Evolutionary conservation across 2,329 filamentous ascomycete species (phyloP).

Genomic region (Clathrospora elynae): DNA sequence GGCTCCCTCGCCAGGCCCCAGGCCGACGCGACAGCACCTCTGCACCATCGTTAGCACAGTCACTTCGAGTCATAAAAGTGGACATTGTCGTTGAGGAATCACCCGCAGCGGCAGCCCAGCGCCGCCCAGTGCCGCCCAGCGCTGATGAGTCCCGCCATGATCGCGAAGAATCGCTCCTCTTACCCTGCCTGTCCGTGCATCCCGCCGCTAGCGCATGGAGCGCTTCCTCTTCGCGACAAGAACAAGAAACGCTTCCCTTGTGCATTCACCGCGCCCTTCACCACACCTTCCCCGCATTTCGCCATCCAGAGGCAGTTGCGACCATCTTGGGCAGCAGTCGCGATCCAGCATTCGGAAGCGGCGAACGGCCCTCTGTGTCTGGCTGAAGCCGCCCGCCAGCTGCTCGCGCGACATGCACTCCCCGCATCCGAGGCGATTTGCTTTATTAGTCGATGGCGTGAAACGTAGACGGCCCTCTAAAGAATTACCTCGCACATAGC

Average conservation of each 20-base stretch:
- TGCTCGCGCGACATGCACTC: constrained; percentile 23
- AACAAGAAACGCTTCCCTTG: no score
- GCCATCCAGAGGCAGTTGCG: no score
- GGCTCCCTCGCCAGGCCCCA: neutral
- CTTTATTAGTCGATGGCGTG: constrained; percentile 13
- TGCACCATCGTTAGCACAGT: constrained; percentile 1
- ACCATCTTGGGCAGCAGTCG: no score
- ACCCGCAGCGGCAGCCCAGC: constrained; percentile 4
- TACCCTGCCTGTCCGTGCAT: constrained; percentile 6
- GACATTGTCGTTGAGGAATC: neutral
- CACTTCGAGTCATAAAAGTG: neutral
- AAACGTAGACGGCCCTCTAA: neutral
- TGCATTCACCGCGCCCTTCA: neutral
- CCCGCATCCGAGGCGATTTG: constrained; percentile 18
- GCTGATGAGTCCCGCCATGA: neutral
- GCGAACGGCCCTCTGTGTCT: constrained; percentile 1
- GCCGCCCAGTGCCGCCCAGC: constrained; percentile 4
- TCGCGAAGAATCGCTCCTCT: constrained; percentile 6
- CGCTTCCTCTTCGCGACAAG: no score
- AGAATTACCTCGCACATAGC: no score
- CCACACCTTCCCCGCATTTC: constrained; percentile 1
- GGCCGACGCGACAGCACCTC: constrained; percentile 1
- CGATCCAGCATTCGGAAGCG: neutral
- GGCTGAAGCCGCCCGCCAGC: neutral
- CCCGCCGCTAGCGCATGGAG: neutral